These are phyloP conservation scores for Umbelopsis sp. DNA, from an alignment of 371 early-diverging fungal species.

Conservation along the genomic window DNA sequence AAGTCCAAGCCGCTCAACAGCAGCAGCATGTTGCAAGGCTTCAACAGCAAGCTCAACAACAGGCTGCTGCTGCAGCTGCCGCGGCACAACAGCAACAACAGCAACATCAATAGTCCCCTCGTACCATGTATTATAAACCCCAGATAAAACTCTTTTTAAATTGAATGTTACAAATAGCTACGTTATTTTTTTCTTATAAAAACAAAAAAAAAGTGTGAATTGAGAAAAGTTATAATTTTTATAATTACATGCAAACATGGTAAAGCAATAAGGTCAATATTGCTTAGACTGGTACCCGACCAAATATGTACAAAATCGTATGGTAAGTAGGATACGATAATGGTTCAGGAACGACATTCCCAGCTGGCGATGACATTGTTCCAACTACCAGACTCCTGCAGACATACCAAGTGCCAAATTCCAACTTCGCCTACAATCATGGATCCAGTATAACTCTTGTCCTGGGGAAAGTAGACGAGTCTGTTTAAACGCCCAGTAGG, in stretches of 20 bases:
- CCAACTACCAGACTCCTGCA: slow-evolving; percentile 45
- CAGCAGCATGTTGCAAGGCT: slow-evolving; percentile 11
- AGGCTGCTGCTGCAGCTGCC: background rate
- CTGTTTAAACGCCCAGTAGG: slow-evolving; percentile 44
- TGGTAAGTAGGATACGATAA: background rate
- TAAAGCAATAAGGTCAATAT: background rate
- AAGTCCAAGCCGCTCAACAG: slow-evolving; percentile 16
- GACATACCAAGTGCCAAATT: slow-evolving; percentile 46
- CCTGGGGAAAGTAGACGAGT: slow-evolving; percentile 48
- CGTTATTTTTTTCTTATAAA: no score
- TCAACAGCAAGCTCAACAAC: slow-evolving; percentile 15
- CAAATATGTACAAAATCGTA: slow-evolving; percentile 2
- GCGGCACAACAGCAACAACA: slow-evolving; percentile 10
- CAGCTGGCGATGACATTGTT: slow-evolving; percentile 42
- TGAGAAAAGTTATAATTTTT: no score
- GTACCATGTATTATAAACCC: slow-evolving; percentile 8
- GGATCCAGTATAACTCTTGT: slow-evolving; percentile 41
- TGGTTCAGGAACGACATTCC: slow-evolving; percentile 32
- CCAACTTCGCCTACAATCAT: slow-evolving; percentile 44
- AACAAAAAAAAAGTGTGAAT: no score
- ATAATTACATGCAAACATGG: background rate
- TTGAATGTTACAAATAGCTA: no score
- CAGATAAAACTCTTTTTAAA: background rate
- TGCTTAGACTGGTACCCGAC: slow-evolving; percentile 2
- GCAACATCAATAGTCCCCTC: background rate